phyloP scores from a whole-genome alignment of 106 monocot species.

The Dioscorea dumetorum region DNA sequence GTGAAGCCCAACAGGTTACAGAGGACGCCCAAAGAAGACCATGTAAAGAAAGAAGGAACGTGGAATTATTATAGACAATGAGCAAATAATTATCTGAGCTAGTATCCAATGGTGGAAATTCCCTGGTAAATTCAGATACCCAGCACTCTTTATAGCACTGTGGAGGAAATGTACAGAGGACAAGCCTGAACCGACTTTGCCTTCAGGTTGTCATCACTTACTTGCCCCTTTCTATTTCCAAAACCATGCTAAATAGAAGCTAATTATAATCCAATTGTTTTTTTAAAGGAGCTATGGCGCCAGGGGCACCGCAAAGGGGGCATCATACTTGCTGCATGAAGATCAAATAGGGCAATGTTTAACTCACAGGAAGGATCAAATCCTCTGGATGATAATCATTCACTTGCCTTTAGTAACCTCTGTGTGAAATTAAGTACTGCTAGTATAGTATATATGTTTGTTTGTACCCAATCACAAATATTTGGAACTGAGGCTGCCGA shows the following conservation, averaged over 20 bases:
- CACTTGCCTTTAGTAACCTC: slow-evolving; percentile 30
- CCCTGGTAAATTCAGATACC: slow-evolving; percentile 42
- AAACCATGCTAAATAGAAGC: no score
- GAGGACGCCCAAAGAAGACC: slow-evolving; percentile 5
- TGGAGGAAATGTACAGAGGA: slow-evolving; percentile 35
- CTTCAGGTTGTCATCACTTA: slow-evolving; percentile 22
- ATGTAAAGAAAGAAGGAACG: slow-evolving; percentile 32
- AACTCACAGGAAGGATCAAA: slow-evolving; percentile 9
- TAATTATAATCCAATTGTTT: neutral
- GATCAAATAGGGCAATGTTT: slow-evolving; percentile 8
- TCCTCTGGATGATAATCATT: slow-evolving; percentile 14
- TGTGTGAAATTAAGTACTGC: neutral
- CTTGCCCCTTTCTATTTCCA: neutral
- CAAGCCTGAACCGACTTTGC: neutral
- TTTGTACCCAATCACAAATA: neutral
- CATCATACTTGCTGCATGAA: slow-evolving; percentile 13
- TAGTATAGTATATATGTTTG: neutral
- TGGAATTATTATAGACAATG: slow-evolving; percentile 37
- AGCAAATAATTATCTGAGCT: slow-evolving; percentile 56
- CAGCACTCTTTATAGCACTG: slow-evolving; percentile 45
- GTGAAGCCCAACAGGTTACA: slow-evolving; percentile 11
- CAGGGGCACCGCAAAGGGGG: slow-evolving; percentile 9
- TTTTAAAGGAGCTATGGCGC: slow-evolving; percentile 13
- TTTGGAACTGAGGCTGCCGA: slow-evolving; percentile 24
- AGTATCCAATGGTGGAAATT: slow-evolving; percentile 57